These are phyloP conservation scores for Yamadazyma trypodendri DNA, from an alignment of 1,139 yeast genomes.

Conservation along the genomic window DNA sequence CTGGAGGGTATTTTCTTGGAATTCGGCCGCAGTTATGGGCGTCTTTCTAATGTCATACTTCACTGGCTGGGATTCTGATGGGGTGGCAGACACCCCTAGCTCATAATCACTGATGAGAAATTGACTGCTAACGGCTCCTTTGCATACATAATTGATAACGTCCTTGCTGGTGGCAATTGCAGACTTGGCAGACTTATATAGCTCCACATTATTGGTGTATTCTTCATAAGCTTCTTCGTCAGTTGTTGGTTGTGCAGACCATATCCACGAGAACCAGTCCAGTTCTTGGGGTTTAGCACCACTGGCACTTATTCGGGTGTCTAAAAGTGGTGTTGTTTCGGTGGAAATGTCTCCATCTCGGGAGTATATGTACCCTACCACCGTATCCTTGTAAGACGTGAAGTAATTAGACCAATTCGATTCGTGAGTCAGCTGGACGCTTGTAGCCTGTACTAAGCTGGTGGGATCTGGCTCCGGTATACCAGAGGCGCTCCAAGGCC, in stretches of 20 bases:
- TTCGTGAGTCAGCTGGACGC: constrained; percentile 6
- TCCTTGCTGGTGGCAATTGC: constrained; percentile 37
- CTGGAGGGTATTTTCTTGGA: constrained; percentile 26
- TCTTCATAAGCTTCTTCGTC: constrained; percentile 21
- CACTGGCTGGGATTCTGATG: constrained; percentile 41
- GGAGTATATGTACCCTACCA: constrained; percentile 11
- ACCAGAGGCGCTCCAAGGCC: constrained; percentile 1
- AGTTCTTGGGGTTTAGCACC: background rate
- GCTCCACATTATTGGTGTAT: constrained; percentile 22
- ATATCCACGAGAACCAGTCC: constrained; percentile 27
- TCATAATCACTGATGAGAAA: constrained; percentile 25
- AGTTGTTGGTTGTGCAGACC: constrained; percentile 11
- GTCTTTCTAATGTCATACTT: constrained; percentile 31
- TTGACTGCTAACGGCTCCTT: constrained; percentile 20
- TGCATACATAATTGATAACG: constrained; percentile 35
- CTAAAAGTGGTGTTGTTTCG: constrained; percentile 3
- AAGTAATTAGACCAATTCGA: constrained; percentile 11
- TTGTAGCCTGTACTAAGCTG: background rate
- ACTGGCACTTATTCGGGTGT: background rate
- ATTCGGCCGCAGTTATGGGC: constrained; percentile 37
- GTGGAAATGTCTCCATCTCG: constrained; percentile 1
- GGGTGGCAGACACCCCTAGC: constrained; percentile 41
- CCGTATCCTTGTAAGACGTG: constrained; percentile 7
- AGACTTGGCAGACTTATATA: constrained; percentile 34
- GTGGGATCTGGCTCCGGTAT: too few species aligned